These are phyloP conservation scores for Corylus avellana DNA, from an alignment of 306 rosid species.

Conservation along the genomic window DNA sequence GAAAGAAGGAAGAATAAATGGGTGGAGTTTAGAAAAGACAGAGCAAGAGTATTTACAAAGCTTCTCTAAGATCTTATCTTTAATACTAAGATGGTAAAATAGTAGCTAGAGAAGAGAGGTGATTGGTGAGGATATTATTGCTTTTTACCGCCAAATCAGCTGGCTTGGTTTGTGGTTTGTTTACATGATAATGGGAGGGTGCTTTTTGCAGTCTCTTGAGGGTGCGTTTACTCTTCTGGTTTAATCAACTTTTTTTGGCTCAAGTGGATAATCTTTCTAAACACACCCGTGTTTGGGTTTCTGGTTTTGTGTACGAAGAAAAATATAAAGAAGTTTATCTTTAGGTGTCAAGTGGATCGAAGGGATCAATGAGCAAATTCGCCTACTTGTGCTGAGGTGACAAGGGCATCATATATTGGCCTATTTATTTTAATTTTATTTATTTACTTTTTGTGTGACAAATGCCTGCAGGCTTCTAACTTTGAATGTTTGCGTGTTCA, in stretches of 20 bases:
- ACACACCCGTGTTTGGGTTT: slow-evolving; percentile 26
- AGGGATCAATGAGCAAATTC: slow-evolving; percentile 35
- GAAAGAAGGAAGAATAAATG: slow-evolving; percentile 12
- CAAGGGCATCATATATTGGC: slow-evolving; percentile 12
- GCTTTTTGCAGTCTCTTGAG: slow-evolving; percentile 9
- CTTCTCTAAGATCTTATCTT: slow-evolving; percentile 29
- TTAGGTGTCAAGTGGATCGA: slow-evolving; percentile 49
- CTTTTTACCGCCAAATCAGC: slow-evolving; percentile 44
- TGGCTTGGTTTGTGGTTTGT: slow-evolving; percentile 20
- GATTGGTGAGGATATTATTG: slow-evolving; percentile 30
- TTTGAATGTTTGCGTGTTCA: slow-evolving; percentile 45
- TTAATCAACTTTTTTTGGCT: slow-evolving; percentile 10
- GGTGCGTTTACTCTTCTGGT: no score
- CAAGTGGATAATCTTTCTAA: slow-evolving; percentile 56
- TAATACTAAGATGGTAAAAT: slow-evolving; percentile 23
- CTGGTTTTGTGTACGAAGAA: slow-evolving; percentile 25
- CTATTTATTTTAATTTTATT: background rate
- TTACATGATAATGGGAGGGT: slow-evolving; percentile 24
- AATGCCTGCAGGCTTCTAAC: slow-evolving; percentile 23
- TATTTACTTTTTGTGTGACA: slow-evolving; percentile 9
- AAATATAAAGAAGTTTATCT: slow-evolving; percentile 52
- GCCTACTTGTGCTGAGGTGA: slow-evolving; percentile 34
- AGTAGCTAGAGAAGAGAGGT: background rate
- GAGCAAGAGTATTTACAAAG: slow-evolving; percentile 18
- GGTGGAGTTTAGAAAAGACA: slow-evolving; percentile 23